Conservation (phyloP, 306 rosid species). For the Lithocarpus polystachyus region DNA sequence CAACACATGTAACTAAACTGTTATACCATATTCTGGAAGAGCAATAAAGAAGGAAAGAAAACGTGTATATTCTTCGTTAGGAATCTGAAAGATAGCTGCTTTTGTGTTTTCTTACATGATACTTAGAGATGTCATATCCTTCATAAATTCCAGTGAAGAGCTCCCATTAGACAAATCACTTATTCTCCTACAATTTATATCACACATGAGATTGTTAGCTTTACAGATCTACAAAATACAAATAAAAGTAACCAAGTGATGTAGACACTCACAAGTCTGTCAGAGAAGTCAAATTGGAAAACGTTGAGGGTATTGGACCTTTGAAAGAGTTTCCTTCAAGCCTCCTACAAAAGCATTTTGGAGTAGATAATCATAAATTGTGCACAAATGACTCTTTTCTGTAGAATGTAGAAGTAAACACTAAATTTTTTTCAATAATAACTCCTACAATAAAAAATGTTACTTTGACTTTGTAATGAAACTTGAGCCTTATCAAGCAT, state of each 20-base stretch:
- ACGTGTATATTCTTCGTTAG: background rate
- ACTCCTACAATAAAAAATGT: background rate
- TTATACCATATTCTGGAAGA: slow-evolving; percentile 15
- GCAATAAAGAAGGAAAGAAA: background rate
- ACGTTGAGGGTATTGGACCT: slow-evolving; percentile 63
- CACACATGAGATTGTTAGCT: slow-evolving; percentile 26
- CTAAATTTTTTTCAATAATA: background rate
- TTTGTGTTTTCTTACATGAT: slow-evolving; percentile 44
- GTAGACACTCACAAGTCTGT: slow-evolving; percentile 55
- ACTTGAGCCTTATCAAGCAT: too few relatives aligned
- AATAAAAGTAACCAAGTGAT: slow-evolving; percentile 3
- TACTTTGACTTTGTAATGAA: too few relatives aligned
- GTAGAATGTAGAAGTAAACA: background rate
- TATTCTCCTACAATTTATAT: slow-evolving; percentile 46
- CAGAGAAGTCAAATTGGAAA: slow-evolving; percentile 67
- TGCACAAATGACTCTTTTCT: background rate
- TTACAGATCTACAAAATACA: background rate
- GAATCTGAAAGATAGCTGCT: slow-evolving; percentile 4
- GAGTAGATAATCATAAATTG: background rate
- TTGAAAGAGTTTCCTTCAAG: slow-evolving; percentile 78
- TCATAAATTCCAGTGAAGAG: slow-evolving; percentile 64
- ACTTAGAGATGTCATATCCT: slow-evolving; percentile 60
- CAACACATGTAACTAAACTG: slow-evolving; percentile 21
- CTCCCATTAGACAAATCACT: slow-evolving; percentile 63
- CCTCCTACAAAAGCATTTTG: slow-evolving; percentile 48